These are phyloP conservation scores for Pyronema omphalodes DNA, from an alignment of 495 filamentous ascomycete genomes.

Conservation along the genomic window DNA sequence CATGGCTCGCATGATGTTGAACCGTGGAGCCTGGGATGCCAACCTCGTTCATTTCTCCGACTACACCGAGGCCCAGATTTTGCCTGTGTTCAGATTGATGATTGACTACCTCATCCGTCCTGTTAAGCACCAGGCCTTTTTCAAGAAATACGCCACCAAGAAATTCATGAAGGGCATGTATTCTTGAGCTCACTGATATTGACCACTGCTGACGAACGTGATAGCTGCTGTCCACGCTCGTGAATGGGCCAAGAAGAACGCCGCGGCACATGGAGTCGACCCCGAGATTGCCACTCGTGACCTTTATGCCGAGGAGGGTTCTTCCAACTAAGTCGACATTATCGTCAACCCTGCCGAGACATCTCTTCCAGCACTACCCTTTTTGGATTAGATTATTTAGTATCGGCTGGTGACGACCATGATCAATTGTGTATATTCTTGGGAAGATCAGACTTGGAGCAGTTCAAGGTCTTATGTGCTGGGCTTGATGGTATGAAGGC, in stretches of 20 bases:
- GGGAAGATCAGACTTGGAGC: conserved; percentile 4
- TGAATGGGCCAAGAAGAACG: conserved; percentile 74
- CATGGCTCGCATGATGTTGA: conserved; percentile 70
- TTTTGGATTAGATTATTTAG: conserved; percentile 2
- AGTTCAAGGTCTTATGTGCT: not conserved
- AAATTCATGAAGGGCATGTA: conserved; percentile 83
- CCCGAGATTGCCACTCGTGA: conserved; percentile 3
- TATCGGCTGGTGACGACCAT: not conserved
- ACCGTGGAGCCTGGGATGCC: conserved; percentile 77
- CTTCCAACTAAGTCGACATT: not conserved
- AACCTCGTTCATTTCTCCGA: conserved; percentile 86
- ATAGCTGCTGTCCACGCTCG: conserved; percentile 80
- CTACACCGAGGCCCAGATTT: conserved; percentile 78
- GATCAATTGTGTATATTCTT: conserved; percentile 5
- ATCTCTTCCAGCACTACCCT: conserved; percentile 1
- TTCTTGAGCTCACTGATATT: conserved; percentile 3
- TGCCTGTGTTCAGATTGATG: conserved; percentile 85
- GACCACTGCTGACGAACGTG: conserved; percentile 19
- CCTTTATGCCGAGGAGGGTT: not conserved
- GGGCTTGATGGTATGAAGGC: not conserved
- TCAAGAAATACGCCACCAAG: conserved; percentile 98
- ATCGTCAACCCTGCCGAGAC: not conserved
- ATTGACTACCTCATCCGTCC: conserved; percentile 82
- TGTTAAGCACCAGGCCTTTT: conserved; percentile 88
- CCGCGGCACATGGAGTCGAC: conserved; percentile 20